Percentiles rank a stretch among this genome's conserved stretches.
phyloP scores from a whole-genome alignment of 345 rosid genomes.

The Eucalyptus cloeziana region DNA sequence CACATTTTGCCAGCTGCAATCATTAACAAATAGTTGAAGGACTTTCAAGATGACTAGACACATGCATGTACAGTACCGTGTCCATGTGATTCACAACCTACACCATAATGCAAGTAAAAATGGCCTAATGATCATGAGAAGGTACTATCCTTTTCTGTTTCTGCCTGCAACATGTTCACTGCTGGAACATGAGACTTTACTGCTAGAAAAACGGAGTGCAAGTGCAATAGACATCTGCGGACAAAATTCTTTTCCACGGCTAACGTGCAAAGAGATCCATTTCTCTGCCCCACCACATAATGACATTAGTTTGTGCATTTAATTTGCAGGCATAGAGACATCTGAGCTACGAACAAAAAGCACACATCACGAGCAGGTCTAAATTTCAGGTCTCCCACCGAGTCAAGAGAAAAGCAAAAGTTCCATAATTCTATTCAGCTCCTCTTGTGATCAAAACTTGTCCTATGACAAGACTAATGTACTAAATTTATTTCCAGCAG shows the following conservation, averaged over 20 bases:
- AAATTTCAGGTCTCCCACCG: neutral
- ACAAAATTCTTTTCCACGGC: neutral
- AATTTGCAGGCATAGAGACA: neutral
- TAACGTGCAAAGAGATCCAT: neutral
- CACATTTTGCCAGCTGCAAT: slow-evolving; percentile 27
- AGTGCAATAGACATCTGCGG: neutral
- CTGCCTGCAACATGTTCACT: neutral
- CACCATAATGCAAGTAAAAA: neutral
- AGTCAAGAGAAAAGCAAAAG: neutral
- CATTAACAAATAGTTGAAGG: neutral
- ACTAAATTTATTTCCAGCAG: neutral
- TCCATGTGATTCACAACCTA: neutral
- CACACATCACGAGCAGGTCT: neutral
- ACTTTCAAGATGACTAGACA: neutral
- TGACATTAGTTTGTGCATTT: neutral
- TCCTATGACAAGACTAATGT: neutral
- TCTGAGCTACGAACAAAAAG: neutral
- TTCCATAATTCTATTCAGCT: neutral
- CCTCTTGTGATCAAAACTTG: neutral
- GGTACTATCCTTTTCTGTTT: neutral
- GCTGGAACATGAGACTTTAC: neutral
- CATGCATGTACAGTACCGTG: neutral
- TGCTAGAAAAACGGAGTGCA: neutral
- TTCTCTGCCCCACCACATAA: neutral
- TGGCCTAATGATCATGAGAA: neutral